phyloP scores from a whole-genome alignment of 1,284 basidiomycete species.

The Puccinia horiana region DNA sequence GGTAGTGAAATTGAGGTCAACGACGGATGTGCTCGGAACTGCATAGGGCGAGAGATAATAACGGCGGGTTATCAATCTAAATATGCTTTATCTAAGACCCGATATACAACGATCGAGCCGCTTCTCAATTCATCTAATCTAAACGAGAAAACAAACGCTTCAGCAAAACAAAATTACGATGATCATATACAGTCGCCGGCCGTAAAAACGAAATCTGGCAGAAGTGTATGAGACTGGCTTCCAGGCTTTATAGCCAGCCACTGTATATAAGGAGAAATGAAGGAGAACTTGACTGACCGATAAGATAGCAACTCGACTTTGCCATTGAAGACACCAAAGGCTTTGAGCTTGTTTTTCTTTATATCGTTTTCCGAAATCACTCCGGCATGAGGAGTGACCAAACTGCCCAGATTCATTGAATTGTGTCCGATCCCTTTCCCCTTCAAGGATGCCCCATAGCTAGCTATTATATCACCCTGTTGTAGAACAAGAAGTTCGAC shows the following conservation, averaged over 20 bases:
- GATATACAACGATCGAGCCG: slow-evolving; percentile 35
- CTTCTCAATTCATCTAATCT: slow-evolving; percentile 46
- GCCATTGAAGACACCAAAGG: slow-evolving; percentile 34
- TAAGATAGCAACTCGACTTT: slow-evolving; percentile 47
- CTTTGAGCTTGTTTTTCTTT: slow-evolving; percentile 48
- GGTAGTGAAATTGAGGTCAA: background rate
- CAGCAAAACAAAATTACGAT: background rate
- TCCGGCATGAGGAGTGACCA: slow-evolving; percentile 20
- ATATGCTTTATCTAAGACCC: slow-evolving; percentile 46
- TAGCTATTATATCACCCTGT: slow-evolving; percentile 46
- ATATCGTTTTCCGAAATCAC: slow-evolving; percentile 42
- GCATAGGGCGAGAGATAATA: background rate
- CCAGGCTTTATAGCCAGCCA: background rate
- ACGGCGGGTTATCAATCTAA: background rate
- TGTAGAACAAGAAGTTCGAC: too few relatives aligned
- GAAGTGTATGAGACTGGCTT: background rate
- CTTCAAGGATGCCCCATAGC: slow-evolving; percentile 41
- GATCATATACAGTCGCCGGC: background rate
- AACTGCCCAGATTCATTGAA: slow-evolving; percentile 40
- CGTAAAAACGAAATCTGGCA: too few relatives aligned
- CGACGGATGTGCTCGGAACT: background rate
- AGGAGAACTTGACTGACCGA: slow-evolving; percentile 19
- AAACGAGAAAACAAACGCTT: background rate
- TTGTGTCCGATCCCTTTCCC: slow-evolving; percentile 46
- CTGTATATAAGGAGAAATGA: background rate